These are phyloP conservation scores for Rhynchospora pubera DNA, from an alignment of 176 grass and related monocot species.

Conservation along the genomic window DNA sequence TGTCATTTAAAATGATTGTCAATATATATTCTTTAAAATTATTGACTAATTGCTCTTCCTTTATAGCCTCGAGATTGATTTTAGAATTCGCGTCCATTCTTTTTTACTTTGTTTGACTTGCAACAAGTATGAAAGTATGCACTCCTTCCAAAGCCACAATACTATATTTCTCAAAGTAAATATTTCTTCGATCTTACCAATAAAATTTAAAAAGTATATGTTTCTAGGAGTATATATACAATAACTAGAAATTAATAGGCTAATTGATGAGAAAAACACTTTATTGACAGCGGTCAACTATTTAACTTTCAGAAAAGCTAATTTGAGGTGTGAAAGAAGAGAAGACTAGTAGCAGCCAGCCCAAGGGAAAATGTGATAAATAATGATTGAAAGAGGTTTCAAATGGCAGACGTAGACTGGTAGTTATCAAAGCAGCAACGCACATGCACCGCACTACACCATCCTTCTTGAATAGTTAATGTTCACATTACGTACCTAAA, in stretches of 20 bases:
- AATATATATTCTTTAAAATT: background rate
- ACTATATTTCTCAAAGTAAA: no score
- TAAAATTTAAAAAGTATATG: no score
- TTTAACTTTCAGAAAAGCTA: background rate
- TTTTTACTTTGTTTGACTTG: background rate
- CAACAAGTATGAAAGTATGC: background rate
- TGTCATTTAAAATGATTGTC: no score
- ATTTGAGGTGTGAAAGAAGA: background rate
- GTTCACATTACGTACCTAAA: slow-evolving; percentile 6
- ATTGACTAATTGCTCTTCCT: background rate
- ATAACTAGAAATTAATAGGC: background rate
- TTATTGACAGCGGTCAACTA: background rate
- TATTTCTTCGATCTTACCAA: background rate
- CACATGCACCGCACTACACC: slow-evolving; percentile 5
- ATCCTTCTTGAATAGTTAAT: background rate
- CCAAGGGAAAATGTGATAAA: slow-evolving; percentile 2
- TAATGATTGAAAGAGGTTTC: background rate
- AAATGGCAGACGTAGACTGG: background rate
- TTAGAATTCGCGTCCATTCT: background rate
- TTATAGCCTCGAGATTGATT: background rate
- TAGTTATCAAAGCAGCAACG: slow-evolving; percentile 11
- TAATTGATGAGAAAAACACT: background rate
- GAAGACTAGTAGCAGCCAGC: background rate
- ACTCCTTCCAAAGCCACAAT: background rate
- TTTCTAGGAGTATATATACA: background rate